Percentiles rank a stretch among this genome's conserved stretches.
Evolutionary conservation across 441 rosid genomes (phyloP).

Genomic region (Populus hybrid): DNA sequence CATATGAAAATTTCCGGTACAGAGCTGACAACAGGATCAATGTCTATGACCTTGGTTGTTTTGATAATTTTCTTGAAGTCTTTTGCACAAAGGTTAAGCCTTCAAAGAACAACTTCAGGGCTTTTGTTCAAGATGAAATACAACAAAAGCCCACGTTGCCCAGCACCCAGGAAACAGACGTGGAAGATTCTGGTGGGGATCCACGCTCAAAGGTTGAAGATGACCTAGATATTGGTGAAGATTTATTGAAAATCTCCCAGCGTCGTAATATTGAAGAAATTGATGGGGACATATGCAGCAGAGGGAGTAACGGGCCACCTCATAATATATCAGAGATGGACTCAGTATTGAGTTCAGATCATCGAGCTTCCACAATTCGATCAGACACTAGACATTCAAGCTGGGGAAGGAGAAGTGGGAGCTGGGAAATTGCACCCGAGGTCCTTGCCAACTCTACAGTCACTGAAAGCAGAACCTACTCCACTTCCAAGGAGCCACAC

Average conservation of each 20-base stretch:
- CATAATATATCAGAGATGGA: constrained; percentile 47
- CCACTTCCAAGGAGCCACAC: constrained; percentile 41
- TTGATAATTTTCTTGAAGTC: constrained; percentile 67
- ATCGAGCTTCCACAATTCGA: constrained; percentile 56
- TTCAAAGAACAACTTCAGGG: constrained; percentile 75
- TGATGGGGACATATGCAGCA: constrained; percentile 56
- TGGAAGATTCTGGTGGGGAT: constrained; percentile 46
- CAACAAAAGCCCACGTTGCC: constrained; percentile 46
- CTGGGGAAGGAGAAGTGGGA: constrained; percentile 70
- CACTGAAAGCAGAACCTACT: constrained; percentile 55
- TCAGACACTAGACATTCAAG: constrained; percentile 66
- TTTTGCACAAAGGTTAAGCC: constrained; percentile 67
- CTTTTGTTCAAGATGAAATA: constrained; percentile 58
- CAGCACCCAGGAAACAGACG: constrained; percentile 42
- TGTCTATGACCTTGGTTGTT: constrained; percentile 59
- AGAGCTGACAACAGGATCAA: constrained; percentile 72
- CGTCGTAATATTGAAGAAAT: constrained; percentile 60
- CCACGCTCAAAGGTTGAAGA: constrained; percentile 81
- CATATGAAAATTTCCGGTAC: constrained; percentile 89
- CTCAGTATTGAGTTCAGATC: constrained; percentile 46
- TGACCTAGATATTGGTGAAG: constrained; percentile 79
- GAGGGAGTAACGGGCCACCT: constrained; percentile 60
- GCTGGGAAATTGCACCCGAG: constrained; percentile 65
- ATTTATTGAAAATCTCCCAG: constrained; percentile 70
- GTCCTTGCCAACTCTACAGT: constrained; percentile 47